Evolutionary conservation across 2,329 filamentous ascomycete species (phyloP).

Genomic region (Aspergillus sp.): DNA sequence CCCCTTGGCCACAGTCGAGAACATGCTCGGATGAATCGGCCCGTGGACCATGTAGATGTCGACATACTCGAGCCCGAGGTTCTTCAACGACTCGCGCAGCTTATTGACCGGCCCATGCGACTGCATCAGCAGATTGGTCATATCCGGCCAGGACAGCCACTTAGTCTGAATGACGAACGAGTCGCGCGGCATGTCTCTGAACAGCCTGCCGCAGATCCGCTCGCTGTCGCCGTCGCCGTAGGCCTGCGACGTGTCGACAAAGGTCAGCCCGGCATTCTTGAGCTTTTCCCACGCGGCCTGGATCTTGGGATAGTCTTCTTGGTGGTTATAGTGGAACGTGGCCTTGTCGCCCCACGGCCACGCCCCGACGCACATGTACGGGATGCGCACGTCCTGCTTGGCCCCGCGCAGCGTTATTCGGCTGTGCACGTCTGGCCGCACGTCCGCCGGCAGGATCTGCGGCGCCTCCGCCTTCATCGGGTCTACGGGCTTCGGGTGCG

Average conservation of each 20-base stretch:
- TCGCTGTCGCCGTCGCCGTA: conserved; percentile 37
- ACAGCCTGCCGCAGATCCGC: conserved; percentile 33
- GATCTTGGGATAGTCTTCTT: conserved; percentile 23
- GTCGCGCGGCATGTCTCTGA: conserved; percentile 26
- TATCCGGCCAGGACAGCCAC: conserved; percentile 24
- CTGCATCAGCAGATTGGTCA: conserved; percentile 24
- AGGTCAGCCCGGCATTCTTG: conserved; percentile 30
- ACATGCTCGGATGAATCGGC: conserved; percentile 32
- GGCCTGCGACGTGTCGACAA: conserved; percentile 37
- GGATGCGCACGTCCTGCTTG: conserved; percentile 16
- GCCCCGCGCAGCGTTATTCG: conserved; percentile 15
- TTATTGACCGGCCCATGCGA: conserved; percentile 24
- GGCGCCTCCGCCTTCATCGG: conserved; percentile 11
- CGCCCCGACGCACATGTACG: conserved; percentile 18
- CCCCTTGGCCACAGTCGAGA: conserved; percentile 32
- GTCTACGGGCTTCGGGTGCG: conserved; percentile 12
- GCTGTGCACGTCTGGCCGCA: conserved; percentile 11
- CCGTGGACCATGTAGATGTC: conserved; percentile 39
- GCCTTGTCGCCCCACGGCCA: conserved; percentile 23
- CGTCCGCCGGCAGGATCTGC: conserved; percentile 13
- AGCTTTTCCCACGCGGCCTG: conserved; percentile 32
- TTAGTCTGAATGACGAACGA: conserved; percentile 35
- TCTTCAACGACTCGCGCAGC: conserved; percentile 29
- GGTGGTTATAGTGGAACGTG: conserved; percentile 25
- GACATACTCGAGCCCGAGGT: conserved; percentile 33